Percentiles rank a stretch among this genome's conserved stretches.
Conservation (phyloP, 2,329 filamentous ascomycete genomes). For the Phaeomoniella chlamydospora region DNA sequence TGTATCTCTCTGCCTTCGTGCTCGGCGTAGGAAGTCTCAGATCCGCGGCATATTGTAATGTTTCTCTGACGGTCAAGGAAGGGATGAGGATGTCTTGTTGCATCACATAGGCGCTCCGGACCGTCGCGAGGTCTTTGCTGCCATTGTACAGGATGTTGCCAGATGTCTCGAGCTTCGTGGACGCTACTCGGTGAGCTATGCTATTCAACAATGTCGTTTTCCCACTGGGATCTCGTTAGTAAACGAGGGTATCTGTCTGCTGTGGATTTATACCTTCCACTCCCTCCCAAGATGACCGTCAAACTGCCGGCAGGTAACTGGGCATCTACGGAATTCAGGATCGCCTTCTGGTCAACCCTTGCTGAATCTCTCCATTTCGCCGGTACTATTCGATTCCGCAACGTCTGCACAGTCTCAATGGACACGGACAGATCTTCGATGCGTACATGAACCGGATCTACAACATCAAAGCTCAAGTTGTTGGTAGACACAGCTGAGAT, state of each 20-base stretch:
- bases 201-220: slow-evolving; percentile 78
- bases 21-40: slow-evolving; percentile 52
- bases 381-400: neutral
- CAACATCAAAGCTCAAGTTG: neutral
- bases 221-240: slow-evolving; percentile 30
- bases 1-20: slow-evolving; percentile 41
- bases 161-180: slow-evolving; percentile 37
- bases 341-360: neutral
- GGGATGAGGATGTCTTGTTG: slow-evolving; percentile 61
- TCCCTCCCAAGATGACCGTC: neutral
- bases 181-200: slow-evolving; percentile 48
- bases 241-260: neutral
- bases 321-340: neutral
- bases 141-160: slow-evolving; percentile 52
- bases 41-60: slow-evolving; percentile 57
- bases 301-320: neutral
- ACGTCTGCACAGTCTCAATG: neutral
- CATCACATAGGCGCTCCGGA: slow-evolving; percentile 41
- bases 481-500: neutral
- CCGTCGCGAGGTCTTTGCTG: neutral
- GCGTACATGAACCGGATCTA: neutral
- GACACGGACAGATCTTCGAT: neutral
- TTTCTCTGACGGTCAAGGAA: slow-evolving; percentile 62
- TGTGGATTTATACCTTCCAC: neutral
- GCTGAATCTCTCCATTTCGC: neutral